Evolutionary conservation across 257 asterid genomes (phyloP).

Genomic region (Eucommia ulmoides): DNA sequence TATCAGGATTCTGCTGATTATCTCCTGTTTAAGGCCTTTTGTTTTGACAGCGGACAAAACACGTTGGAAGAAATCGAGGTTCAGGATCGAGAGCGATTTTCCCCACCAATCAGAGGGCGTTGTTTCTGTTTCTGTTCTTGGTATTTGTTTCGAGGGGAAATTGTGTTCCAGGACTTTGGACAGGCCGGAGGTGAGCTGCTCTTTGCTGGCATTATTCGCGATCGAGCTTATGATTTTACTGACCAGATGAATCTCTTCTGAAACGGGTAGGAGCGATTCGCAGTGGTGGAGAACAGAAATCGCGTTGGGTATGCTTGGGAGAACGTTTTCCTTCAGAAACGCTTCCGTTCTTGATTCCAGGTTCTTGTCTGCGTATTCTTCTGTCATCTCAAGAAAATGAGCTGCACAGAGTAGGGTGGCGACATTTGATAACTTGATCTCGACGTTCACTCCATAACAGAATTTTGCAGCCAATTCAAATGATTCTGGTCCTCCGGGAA

Average conservation of each 20-base stretch:
- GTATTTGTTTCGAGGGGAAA: background rate
- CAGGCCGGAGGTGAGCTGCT: background rate
- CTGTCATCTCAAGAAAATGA: background rate
- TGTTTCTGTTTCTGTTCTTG: background rate
- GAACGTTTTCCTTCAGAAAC: background rate
- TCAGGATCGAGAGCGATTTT: background rate
- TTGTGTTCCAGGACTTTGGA: slow-evolving; percentile 1
- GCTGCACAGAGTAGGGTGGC: background rate
- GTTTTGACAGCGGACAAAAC: background rate
- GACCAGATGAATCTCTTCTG: slow-evolving; percentile 1
- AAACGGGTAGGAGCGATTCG: background rate
- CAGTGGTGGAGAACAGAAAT: slow-evolving; percentile 1
- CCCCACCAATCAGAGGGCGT: slow-evolving; percentile 4
- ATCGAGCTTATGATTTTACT: background rate
- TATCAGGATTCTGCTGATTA: background rate
- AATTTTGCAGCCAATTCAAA: slow-evolving; percentile 2
- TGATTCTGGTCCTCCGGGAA: background rate
- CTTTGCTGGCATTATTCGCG: slow-evolving; percentile 1
- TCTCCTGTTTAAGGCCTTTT: background rate
- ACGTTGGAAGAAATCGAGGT: background rate
- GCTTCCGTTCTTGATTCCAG: background rate
- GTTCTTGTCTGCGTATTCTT: background rate
- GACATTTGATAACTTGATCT: background rate
- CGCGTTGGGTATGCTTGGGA: background rate
- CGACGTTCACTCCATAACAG: slow-evolving; percentile 1